A percentile compares a stretch with the other conserved stretches of the same genome.
phyloP scores from a whole-genome alignment of 2,329 filamentous ascomycete genomes.

The Drechslerella coelobrocha region DNA sequence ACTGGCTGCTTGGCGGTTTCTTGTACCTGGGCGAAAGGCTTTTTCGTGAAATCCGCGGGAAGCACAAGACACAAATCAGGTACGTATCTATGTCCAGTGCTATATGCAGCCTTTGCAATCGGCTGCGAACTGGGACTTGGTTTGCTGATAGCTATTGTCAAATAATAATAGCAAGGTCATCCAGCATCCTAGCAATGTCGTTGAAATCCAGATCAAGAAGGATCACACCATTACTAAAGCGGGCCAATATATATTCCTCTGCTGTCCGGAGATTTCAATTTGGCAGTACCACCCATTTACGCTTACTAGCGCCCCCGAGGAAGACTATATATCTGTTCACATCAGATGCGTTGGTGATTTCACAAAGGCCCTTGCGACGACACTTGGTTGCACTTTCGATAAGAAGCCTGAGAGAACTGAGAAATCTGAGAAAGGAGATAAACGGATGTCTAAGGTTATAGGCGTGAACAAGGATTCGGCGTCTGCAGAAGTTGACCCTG shows the following conservation, averaged over 20 bases:
- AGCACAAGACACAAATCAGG: slow-evolving; percentile 81
- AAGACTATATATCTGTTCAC: slow-evolving; percentile 88
- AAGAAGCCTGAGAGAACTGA: slow-evolving; percentile 62
- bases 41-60: slow-evolving; percentile 77
- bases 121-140: too few species aligned
- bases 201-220: slow-evolving; percentile 92
- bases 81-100: neutral
- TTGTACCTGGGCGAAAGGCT: slow-evolving; percentile 80
- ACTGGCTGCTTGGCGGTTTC: slow-evolving; percentile 85
- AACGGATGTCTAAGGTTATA: slow-evolving; percentile 68
- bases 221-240: slow-evolving; percentile 80
- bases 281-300: slow-evolving; percentile 92
- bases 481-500: slow-evolving; percentile 68
- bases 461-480: slow-evolving; percentile 68
- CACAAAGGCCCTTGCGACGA: slow-evolving; percentile 71
- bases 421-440: slow-evolving; percentile 55
- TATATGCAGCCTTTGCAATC: neutral
- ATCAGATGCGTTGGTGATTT: slow-evolving; percentile 84
- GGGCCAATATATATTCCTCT: slow-evolving; percentile 88
- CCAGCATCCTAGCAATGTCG: slow-evolving; percentile 86
- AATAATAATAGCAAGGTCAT: slow-evolving; percentile 71
- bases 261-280: slow-evolving; percentile 81
- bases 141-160: too few species aligned
- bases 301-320: slow-evolving; percentile 82
- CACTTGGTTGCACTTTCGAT: slow-evolving; percentile 77